These are phyloP conservation scores for Citrus medica DNA, from an alignment of 345 rosid species.

Conservation along the genomic window DNA sequence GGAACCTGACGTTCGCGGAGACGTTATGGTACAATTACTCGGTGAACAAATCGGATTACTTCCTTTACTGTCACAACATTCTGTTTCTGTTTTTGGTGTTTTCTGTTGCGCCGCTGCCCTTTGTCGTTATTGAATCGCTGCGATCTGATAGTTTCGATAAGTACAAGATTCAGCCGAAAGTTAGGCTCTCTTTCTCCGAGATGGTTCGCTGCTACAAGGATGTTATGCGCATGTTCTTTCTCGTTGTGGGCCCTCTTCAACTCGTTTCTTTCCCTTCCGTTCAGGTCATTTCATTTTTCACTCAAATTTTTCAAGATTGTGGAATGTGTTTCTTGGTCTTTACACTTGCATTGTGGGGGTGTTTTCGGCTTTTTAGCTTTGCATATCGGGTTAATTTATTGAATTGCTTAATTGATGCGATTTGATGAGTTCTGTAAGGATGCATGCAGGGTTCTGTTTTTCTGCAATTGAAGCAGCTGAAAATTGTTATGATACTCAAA, in stretches of 20 bases:
- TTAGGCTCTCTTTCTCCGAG: conserved; percentile 48
- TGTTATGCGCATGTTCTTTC: conserved; percentile 66
- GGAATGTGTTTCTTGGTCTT: not conserved
- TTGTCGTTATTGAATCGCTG: conserved; percentile 45
- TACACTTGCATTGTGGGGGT: not conserved
- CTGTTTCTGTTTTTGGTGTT: conserved; percentile 64
- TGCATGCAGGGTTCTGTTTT: not conserved
- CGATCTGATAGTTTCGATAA: conserved; percentile 48
- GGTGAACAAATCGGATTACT: conserved; percentile 73
- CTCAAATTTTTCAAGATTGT: not conserved
- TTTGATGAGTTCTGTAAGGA: not conserved
- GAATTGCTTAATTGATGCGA: not conserved
- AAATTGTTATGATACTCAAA: not conserved
- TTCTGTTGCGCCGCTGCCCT: conserved; percentile 72
- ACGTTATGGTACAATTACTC: conserved; percentile 85
- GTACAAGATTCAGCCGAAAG: conserved; percentile 93
- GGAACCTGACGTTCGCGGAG: conserved; percentile 71
- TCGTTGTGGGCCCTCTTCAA: conserved; percentile 87
- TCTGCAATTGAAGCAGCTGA: not conserved
- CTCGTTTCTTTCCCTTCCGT: conserved; percentile 78
- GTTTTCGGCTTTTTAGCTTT: not conserved
- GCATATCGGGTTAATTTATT: not conserved
- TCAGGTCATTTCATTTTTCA: conserved; percentile 37
- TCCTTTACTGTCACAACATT: conserved; percentile 79
- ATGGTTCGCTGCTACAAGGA: conserved; percentile 73